phyloP scores from a whole-genome alignment of 2,329 filamentous ascomycete genomes.

The Taxawa tesnikishii region DNA sequence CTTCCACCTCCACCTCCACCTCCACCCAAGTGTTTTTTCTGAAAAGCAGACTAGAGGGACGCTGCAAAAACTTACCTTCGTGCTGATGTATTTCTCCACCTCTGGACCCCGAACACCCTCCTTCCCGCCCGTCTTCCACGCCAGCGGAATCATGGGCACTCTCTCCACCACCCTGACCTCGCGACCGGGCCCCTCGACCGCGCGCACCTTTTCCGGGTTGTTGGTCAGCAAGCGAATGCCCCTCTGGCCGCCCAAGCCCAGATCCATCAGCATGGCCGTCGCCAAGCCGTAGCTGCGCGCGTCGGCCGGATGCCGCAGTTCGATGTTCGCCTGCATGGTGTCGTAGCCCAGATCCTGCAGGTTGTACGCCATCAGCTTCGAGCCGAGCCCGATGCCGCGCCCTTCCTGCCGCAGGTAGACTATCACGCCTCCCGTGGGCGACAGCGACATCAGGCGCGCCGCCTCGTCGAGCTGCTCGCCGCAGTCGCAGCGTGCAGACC shows the following conservation, averaged over 20 bases:
- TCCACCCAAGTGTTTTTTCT: not conserved
- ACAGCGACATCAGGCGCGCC: slow-evolving; percentile 62
- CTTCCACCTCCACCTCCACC: not conserved
- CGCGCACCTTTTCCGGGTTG: slow-evolving; percentile 92
- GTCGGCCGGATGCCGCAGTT: slow-evolving; percentile 86
- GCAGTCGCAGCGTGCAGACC: slow-evolving; percentile 95
- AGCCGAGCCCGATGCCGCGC: slow-evolving; percentile 82
- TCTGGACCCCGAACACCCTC: slow-evolving; percentile 77
- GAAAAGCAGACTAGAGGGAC: too few species aligned
- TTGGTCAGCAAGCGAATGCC: slow-evolving; percentile 83
- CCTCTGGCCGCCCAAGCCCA: slow-evolving; percentile 56
- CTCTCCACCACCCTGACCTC: slow-evolving; percentile 81
- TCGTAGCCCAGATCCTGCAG: slow-evolving; percentile 94
- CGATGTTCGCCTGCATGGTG: slow-evolving; percentile 88
- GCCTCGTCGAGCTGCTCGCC: slow-evolving; percentile 97
- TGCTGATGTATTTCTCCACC: slow-evolving; percentile 86
- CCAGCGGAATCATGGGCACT: slow-evolving; percentile 89
- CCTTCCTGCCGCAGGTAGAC: slow-evolving; percentile 94
- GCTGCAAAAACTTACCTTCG: slow-evolving; percentile 56
- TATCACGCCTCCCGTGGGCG: slow-evolving; percentile 65
- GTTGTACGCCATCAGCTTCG: slow-evolving; percentile 97
- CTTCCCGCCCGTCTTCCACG: slow-evolving; percentile 69
- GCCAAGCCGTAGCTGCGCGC: slow-evolving; percentile 92
- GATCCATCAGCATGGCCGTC: slow-evolving; percentile 81
- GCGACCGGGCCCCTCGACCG: slow-evolving; percentile 80